Conservation (phyloP, 2,329 filamentous ascomycete genomes). For the Elsinoe batatas region DNA sequence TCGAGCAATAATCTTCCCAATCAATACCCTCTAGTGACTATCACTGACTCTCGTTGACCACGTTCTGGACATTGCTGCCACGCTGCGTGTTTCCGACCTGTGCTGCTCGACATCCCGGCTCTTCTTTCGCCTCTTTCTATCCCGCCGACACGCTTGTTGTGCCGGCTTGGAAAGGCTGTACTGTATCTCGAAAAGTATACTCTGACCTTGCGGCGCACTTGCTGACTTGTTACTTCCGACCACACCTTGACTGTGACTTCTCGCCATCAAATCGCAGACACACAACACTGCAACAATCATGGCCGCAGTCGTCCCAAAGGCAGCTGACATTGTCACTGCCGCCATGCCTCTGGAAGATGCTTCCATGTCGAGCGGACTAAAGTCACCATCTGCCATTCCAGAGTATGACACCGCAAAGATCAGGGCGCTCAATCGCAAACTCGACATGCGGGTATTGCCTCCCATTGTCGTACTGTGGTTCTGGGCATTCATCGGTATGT, state of each 20-base stretch:
- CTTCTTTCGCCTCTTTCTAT: neutral
- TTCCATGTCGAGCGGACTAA: constrained; percentile 2
- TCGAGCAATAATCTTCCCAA: constrained; percentile 10
- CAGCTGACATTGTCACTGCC: constrained; percentile 2
- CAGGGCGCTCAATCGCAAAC: constrained; percentile 10
- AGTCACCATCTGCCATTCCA: neutral
- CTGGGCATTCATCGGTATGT: constrained; percentile 12
- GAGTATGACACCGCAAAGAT: constrained; percentile 2
- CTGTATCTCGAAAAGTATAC: constrained; percentile 4
- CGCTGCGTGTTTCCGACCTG: neutral
- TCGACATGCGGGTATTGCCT: constrained; percentile 11
- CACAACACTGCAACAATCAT: neutral
- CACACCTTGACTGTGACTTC: neutral
- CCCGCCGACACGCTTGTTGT: neutral
- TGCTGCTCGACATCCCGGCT: neutral
- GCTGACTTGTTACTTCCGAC: neutral
- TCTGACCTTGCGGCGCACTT: neutral
- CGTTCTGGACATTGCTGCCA: neutral
- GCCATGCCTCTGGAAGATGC: neutral
- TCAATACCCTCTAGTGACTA: constrained; percentile 11
- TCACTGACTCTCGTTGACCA: constrained; percentile 8
- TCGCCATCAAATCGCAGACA: neutral
- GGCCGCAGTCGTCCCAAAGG: neutral
- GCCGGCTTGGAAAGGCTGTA: constrained; percentile 6
- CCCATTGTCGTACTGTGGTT: constrained; percentile 14